Evolutionary conservation across 192 early-diverging fungal species (phyloP).

Genomic region (Cetraspora pellucida): DNA sequence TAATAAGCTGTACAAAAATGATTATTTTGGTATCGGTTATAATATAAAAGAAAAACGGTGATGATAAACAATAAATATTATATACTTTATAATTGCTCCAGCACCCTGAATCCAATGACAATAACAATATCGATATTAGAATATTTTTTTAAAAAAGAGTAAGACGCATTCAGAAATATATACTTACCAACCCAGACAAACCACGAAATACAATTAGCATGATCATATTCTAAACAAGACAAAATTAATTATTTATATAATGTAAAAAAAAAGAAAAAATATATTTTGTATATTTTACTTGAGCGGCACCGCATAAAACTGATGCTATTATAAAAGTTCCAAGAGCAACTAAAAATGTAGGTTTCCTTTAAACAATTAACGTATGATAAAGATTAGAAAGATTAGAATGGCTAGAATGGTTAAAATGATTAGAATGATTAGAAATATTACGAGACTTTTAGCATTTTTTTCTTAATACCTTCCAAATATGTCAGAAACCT

Average conservation of each 20-base stretch:
- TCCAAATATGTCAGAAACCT: constrained; percentile 78
- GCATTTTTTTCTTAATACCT: constrained; percentile 33
- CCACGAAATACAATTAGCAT: constrained; percentile 68
- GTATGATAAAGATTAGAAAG: too few relatives aligned
- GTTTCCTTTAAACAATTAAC: constrained; percentile 37
- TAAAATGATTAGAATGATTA: too few relatives aligned
- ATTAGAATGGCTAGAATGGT: too few relatives aligned
- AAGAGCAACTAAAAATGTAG: constrained; percentile 63
- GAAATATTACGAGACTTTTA: too few relatives aligned
- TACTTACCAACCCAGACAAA: constrained; percentile 58
- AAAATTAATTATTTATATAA: constrained; percentile 38
- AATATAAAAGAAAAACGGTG: not conserved
- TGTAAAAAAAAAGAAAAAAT: constrained; percentile 59
- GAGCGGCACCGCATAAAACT: constrained; percentile 61
- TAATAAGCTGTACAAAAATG: constrained; percentile 42
- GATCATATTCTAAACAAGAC: constrained; percentile 60
- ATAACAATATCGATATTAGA: too few relatives aligned
- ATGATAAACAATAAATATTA: too few relatives aligned
- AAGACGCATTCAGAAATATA: too few relatives aligned
- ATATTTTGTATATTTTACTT: not conserved
- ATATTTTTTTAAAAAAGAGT: too few relatives aligned
- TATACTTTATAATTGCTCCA: constrained; percentile 61
- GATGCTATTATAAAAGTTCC: constrained; percentile 67
- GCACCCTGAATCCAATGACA: constrained; percentile 38
- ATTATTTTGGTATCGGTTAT: not conserved